Evolutionary conservation across 441 rosid genomes (phyloP).

Genomic region (Populus hybrid): DNA sequence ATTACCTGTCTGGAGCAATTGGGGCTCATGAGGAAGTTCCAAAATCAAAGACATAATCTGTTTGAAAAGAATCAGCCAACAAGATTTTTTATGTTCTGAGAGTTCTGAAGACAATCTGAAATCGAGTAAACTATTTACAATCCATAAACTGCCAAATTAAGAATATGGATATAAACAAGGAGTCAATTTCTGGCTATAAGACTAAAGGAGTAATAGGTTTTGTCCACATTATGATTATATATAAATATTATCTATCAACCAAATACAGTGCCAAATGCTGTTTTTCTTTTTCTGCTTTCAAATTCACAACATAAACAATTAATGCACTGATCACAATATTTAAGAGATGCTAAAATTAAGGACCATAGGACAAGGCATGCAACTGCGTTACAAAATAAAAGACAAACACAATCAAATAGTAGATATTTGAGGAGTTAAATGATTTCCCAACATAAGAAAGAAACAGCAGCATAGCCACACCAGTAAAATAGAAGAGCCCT

Average conservation of each 20-base stretch:
- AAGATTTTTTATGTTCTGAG: neutral
- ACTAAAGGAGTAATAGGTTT: neutral
- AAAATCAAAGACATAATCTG: slow-evolving; percentile 31
- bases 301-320: neutral
- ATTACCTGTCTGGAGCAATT: slow-evolving; percentile 69
- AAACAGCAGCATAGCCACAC: neutral
- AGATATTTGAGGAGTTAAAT: neutral
- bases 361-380: neutral
- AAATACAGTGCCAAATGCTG: neutral
- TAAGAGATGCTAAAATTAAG: neutral
- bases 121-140: neutral
- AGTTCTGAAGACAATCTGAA: neutral
- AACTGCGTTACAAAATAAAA: neutral
- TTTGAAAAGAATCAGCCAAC: slow-evolving; percentile 3
- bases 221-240: neutral
- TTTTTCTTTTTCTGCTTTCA: neutral
- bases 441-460: neutral
- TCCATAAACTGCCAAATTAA: neutral
- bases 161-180: neutral
- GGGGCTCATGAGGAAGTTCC: slow-evolving; percentile 85
- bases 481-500: neutral
- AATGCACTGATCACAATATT: neutral
- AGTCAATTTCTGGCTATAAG: neutral
- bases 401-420: neutral
- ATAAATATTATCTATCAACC: neutral